Percentiles rank a stretch among this genome's conserved stretches.
These are phyloP conservation scores for Camellia japonica DNA, from an alignment of 148 eudicot species.

Conservation along the genomic window DNA sequence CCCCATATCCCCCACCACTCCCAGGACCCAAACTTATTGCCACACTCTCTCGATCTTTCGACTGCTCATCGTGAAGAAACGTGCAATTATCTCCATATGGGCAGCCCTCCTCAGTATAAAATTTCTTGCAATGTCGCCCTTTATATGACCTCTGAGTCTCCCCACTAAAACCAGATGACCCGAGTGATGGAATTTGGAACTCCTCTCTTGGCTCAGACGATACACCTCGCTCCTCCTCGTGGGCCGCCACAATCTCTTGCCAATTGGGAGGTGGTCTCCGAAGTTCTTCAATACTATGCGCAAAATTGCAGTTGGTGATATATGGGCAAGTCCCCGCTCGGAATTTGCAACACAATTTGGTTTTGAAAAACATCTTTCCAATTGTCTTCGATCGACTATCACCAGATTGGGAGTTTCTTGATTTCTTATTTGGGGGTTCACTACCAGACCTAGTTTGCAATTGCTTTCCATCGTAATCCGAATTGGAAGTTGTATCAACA, in stretches of 20 bases:
- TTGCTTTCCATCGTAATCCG: conserved; percentile 33
- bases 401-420: conserved; percentile 37
- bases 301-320: conserved; percentile 86
- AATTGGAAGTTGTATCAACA: conserved; percentile 28
- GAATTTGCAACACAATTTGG: conserved; percentile 86
- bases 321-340: conserved; percentile 93
- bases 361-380: conserved; percentile 95
- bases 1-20: conserved; percentile 39
- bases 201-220: conserved; percentile 62
- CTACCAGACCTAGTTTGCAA: conserved; percentile 41
- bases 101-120: conserved; percentile 86
- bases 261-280: conserved; percentile 94
- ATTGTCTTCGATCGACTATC: conserved; percentile 72
- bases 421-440: conserved; percentile 67
- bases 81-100: conserved; percentile 92
- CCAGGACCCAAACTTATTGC: conserved; percentile 58
- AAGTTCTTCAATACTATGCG: conserved; percentile 87
- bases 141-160: conserved; percentile 85
- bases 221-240: conserved; percentile 41
- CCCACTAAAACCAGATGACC: conserved; percentile 36
- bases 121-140: conserved; percentile 91
- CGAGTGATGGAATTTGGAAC: conserved; percentile 74
- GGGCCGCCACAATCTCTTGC: conserved; percentile 89
- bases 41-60: conserved; percentile 73
- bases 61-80: conserved; percentile 92